Base-by-base conservation (phyloP, 1,284 basidiomycete genomes). In the Coniophora puteana region DNA sequence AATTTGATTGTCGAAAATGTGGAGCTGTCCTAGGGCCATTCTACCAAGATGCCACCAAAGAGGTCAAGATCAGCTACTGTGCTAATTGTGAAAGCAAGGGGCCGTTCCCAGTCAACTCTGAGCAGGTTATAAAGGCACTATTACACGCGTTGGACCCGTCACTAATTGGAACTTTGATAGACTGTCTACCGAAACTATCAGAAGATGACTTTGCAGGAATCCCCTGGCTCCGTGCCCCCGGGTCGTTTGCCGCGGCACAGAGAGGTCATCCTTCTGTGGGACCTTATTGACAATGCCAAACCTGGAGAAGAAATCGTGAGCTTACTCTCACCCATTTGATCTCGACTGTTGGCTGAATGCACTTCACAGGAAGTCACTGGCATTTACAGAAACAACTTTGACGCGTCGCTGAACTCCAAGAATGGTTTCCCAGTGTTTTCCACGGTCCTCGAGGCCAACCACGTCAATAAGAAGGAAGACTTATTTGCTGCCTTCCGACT, bases 401-500 rank as follows among this genome's bases (percentile, higher is more conserved):
- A 99, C 59, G 94, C 94, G 4, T 89, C 93, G 2, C 79, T 99
- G 53, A 99, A 99, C 66, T 86, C 93, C 34, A 99, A 98, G 71
- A 98, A 99, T 54, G 96, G 95, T 18, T 99, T 99, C 71, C 95
- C 95, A 0, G 96, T 99, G 29, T 99, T 99, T 69, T 94, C 93
- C 4, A 99, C 95, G 5, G 80, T 99, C 43, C 86, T 99, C 47
- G 95, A 99, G 62, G 95, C 95, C 13, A 99, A 99, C 63, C 90
- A 96, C 57, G 74, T 97, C 65, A 94, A 94, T 69, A 98, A 97
- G 72, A 95, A 96, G 61, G 94, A 98, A 64, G 85, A 89, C 50
- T 71, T 93, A 13, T 99, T 95, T 54, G 94, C 95, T 7, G 92
- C 95, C 2, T 95, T 96, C 75, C 82, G 91, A 27, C 74, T 99